Conservation (phyloP, 768 basidiomycete genomes). For the Erythrobasidium yunnanense region DNA sequence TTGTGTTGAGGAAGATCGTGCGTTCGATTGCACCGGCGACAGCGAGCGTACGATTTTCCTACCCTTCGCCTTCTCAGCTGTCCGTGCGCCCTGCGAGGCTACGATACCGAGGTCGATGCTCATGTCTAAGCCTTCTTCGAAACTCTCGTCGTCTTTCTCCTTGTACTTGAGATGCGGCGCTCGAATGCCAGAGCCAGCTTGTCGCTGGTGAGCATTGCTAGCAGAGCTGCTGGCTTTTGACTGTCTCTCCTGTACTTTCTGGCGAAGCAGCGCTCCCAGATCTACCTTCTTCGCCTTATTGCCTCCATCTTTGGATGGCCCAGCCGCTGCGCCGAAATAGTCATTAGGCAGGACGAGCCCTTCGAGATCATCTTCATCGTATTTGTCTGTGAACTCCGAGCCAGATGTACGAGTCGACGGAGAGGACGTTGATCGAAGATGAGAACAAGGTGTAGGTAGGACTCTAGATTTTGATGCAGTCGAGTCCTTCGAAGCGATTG, state of each 20-base stretch:
- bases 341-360: not conserved
- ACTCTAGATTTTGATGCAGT: too few relatives aligned
- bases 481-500: not conserved
- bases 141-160: not conserved
- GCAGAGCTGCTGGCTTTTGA: too few relatives aligned
- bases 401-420: not conserved
- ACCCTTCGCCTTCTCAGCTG: too few relatives aligned
- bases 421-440: not conserved
- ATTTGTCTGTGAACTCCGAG: not conserved
- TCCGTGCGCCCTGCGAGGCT: too few relatives aligned
- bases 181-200: not conserved
- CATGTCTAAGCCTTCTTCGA: conserved; percentile 9
- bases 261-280: too few relatives aligned
- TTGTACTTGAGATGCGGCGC: not conserved
- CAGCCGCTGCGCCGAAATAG: not conserved
- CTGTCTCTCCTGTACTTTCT: too few relatives aligned
- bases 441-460: not conserved
- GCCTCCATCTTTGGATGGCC: too few relatives aligned
- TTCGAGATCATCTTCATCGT: not conserved
- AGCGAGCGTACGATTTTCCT: too few relatives aligned
- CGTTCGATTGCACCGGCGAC: too few relatives aligned
- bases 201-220: not conserved
- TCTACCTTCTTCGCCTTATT: too few relatives aligned
- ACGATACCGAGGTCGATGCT: not conserved
- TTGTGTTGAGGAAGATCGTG: too few relatives aligned